Base-by-base conservation (phyloP, 805 yeast genomes). In the Ogataea parapolymorpha region DNA sequence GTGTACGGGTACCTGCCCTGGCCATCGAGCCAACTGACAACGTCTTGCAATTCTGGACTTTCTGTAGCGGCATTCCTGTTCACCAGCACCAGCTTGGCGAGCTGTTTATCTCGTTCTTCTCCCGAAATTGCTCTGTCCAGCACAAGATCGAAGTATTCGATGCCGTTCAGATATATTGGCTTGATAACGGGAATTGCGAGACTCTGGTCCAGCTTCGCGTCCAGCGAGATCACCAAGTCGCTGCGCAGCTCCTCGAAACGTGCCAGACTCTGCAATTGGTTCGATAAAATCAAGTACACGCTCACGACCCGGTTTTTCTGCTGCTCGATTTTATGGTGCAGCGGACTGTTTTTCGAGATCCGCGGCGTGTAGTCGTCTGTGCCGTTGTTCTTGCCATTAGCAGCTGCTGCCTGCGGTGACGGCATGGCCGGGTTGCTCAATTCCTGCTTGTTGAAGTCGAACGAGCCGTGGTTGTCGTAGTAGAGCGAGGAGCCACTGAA, bases 401-500 rank as follows among this genome's bases (percentile, higher is more conserved):
- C 24, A n/a, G 36, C 10, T 9, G 27, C 37, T 15, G 32, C 29
- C 32, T 12, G 29, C 26, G 41, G 28, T 39, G 33, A 42, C 37
- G 25, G 20, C 29, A 14, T 36, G 31, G 26, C 35, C 25, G 28
- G 27, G 14, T 25, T 26, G 15, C 14, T 17, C 18, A 26, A 34
- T 22, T 40, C 36, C 26, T 52, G 45, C 24, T 44, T 54, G 35
- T 53, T 52, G 40, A 59, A 57, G 39, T 61, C 54, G 37, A 59
- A 61, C 0, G 61, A 54, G 0, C 63, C 66, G 40, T 62, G 63
- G 26, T 55, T 58, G 26, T 58, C 63, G 35, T 62, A 62, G 35
- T 60, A 61, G 17, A 82, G 60, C 14, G 82, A 74, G 1, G 79
- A 70, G 12, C 87, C 86, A 17, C 88, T 77, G 51, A 82, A 74